These are phyloP conservation scores for Rhamnella rubrinervis DNA, from an alignment of 331 rosid species.

Conservation along the genomic window DNA sequence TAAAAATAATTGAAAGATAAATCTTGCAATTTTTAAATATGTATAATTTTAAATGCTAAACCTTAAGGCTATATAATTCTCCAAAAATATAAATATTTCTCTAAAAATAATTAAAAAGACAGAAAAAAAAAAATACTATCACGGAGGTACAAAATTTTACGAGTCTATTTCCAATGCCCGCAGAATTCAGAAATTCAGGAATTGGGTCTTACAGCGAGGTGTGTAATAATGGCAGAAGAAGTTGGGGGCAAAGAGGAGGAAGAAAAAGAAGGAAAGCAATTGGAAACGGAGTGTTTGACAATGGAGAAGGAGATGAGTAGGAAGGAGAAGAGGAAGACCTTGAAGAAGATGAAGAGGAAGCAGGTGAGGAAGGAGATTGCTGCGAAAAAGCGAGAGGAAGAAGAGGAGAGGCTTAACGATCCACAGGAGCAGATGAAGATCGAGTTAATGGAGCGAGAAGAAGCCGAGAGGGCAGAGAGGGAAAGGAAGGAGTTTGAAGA, in stretches of 20 bases:
- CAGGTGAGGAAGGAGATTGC: conserved; percentile 65
- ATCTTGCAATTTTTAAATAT: no score
- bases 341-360: conserved; percentile 75
- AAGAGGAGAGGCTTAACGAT: conserved; percentile 56
- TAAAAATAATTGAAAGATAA: no score
- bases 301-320: conserved; percentile 27
- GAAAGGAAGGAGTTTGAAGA: conserved; percentile 57
- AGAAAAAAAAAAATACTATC: no score
- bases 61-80: no score
- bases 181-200: no score
- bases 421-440: conserved; percentile 58
- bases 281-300: background rate
- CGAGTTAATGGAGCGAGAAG: conserved; percentile 47
- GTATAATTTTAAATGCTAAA: no score
- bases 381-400: conserved; percentile 47
- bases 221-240: conserved; percentile 5
- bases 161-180: no score
- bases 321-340: conserved; percentile 84
- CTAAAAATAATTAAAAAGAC: no score
- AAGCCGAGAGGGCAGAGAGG: conserved; percentile 59
- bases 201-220: background rate
- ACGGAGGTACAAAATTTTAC: no score
- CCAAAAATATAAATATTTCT: no score
- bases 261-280: no score
- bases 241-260: background rate